These are phyloP conservation scores for Cajanus cajan DNA, from an alignment of 306 rosid species.

Conservation along the genomic window DNA sequence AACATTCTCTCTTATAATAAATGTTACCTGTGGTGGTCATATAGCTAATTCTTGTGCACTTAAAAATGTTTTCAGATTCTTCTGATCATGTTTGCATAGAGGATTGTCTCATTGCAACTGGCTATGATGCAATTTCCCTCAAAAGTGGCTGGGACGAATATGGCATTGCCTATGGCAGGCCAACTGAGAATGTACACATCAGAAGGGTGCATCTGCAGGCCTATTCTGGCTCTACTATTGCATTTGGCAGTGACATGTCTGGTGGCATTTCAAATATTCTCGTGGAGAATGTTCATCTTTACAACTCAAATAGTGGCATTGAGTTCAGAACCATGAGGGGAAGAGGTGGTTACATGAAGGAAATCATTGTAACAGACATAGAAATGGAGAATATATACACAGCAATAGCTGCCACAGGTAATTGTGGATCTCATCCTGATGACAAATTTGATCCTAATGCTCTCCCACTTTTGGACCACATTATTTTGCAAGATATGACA, in stretches of 20 bases:
- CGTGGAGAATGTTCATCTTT: constrained; percentile 65
- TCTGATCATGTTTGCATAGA: constrained; percentile 84
- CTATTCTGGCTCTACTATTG: constrained; percentile 67
- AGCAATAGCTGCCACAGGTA: constrained; percentile 71
- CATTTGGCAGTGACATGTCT: constrained; percentile 96
- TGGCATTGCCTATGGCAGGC: constrained; percentile 86
- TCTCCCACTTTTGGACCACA: constrained; percentile 66
- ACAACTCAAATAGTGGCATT: constrained; percentile 71
- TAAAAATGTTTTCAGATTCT: constrained; percentile 67
- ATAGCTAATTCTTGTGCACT: constrained; percentile 1
- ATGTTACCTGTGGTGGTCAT: constrained; percentile 35
- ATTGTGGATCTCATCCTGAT: constrained; percentile 83
- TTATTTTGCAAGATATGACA: constrained; percentile 55
- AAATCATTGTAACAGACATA: constrained; percentile 56
- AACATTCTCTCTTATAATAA: not conserved
- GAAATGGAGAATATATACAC: constrained; percentile 51
- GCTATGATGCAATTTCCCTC: constrained; percentile 85
- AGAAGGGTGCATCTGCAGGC: constrained; percentile 70
- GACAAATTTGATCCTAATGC: constrained; percentile 83
- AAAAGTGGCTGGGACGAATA: constrained; percentile 99
- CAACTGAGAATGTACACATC: constrained; percentile 78
- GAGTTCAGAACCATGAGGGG: constrained; percentile 77
- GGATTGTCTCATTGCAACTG: constrained; percentile 65
- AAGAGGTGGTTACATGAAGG: constrained; percentile 81
- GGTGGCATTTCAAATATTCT: constrained; percentile 82